phyloP scores from a whole-genome alignment of 306 rosid species.

The Inga laurina region DNA sequence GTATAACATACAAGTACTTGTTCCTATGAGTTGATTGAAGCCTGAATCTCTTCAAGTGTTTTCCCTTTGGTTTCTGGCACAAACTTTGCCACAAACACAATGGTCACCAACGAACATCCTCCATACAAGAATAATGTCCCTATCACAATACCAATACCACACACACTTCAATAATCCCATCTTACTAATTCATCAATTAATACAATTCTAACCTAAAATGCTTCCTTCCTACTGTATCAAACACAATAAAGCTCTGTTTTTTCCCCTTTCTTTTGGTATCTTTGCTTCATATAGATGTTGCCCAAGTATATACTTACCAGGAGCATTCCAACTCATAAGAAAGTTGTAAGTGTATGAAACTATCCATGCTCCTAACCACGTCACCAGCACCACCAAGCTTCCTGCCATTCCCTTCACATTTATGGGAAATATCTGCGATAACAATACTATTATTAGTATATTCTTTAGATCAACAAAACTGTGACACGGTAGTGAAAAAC shows the following conservation, averaged over 20 bases:
- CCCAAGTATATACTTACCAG: conserved; percentile 40
- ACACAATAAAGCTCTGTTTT: not conserved
- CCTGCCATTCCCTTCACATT: conserved; percentile 80
- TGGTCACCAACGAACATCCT: conserved; percentile 61
- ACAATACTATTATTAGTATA: not conserved
- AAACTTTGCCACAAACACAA: conserved; percentile 67
- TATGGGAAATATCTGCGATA: conserved; percentile 75
- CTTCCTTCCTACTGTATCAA: not conserved
- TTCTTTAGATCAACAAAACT: not conserved
- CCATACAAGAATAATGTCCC: conserved; percentile 76
- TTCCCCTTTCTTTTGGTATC: not conserved
- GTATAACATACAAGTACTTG: not conserved
- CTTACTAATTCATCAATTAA: not conserved
- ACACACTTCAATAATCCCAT: not conserved
- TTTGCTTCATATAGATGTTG: not conserved
- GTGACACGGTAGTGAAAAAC: too few relatives aligned
- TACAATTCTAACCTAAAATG: not conserved
- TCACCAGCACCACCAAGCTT: conserved; percentile 74
- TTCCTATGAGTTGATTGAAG: conserved; percentile 51
- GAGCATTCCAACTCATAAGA: conserved; percentile 77
- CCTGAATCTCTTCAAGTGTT: conserved; percentile 89
- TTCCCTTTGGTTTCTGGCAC: conserved; percentile 96
- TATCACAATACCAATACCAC: conserved; percentile 26
- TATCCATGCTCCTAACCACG: conserved; percentile 86
- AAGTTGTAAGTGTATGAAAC: conserved; percentile 83